Conservation (phyloP, 169 alveolate genomes). For the Nephromyces sp. region DNA sequence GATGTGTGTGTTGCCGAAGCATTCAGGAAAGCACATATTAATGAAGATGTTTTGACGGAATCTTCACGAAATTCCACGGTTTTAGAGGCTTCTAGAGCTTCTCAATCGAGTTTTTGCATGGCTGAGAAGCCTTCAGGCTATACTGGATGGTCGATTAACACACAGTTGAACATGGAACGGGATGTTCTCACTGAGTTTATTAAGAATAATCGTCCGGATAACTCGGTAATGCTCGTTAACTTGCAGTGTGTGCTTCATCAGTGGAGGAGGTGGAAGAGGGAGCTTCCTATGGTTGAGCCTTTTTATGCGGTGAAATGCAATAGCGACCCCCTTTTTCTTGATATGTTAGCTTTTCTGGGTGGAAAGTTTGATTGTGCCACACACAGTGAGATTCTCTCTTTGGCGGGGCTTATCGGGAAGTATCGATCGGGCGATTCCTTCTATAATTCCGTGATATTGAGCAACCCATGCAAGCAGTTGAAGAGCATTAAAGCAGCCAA, state of each 20-base stretch:
- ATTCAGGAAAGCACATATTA: too few species aligned
- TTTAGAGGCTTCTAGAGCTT: too few species aligned
- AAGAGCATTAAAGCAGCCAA: background rate
- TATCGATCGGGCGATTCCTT: too few species aligned
- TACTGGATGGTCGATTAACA: too few species aligned
- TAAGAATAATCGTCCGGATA: background rate
- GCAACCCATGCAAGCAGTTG: constrained; percentile 18
- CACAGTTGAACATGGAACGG: too few species aligned
- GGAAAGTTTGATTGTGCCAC: constrained; percentile 37
- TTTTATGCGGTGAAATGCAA: constrained; percentile 40
- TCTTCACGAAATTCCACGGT: too few species aligned
- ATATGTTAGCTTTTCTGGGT: constrained; percentile 11
- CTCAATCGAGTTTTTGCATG: too few species aligned
- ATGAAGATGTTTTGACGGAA: too few species aligned
- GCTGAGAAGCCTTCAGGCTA: too few species aligned
- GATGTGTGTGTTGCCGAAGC: too few species aligned
- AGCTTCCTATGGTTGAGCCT: constrained; percentile 17
- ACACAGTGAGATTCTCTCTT: constrained; percentile 6
- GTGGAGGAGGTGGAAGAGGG: constrained; percentile 20
- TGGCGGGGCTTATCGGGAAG: background rate
- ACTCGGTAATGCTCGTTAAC: background rate
- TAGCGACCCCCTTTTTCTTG: constrained; percentile 25
- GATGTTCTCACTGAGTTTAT: too few species aligned
- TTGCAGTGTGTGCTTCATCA: background rate
- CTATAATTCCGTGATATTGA: constrained; percentile 1